phyloP scores from a whole-genome alignment of 2,329 filamentous ascomycete species.

The Colletotrichum cereale region DNA sequence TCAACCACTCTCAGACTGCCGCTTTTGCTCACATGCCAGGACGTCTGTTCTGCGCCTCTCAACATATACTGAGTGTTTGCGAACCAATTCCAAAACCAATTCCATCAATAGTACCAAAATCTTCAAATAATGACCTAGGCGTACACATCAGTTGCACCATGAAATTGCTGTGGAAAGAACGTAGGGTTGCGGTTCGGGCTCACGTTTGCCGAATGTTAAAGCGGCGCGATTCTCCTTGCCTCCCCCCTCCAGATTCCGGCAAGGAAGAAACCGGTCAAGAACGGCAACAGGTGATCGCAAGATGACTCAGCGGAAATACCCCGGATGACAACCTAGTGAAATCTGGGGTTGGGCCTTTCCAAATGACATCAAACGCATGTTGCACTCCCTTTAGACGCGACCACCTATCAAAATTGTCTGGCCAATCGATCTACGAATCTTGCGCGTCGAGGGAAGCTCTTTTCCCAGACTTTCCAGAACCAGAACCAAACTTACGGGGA shows the following conservation, averaged over 20 bases:
- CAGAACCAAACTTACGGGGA: not conserved
- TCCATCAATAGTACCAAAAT: not conserved
- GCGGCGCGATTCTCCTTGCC: not conserved
- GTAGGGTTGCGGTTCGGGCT: not conserved
- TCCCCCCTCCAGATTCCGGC: not conserved
- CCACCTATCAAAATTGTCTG: constrained; percentile 4
- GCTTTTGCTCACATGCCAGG: not conserved
- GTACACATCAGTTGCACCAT: not conserved
- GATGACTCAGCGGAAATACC: constrained; percentile 25
- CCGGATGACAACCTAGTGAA: not conserved
- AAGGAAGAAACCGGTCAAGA: not conserved
- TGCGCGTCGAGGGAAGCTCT: not conserved
- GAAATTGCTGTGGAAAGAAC: not conserved
- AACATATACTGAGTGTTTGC: constrained; percentile 4
- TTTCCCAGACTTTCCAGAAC: not conserved
- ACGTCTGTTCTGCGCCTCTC: not conserved
- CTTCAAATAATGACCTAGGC: not conserved
- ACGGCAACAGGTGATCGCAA: not conserved
- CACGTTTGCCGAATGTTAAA: not conserved
- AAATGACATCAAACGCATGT: constrained; percentile 20
- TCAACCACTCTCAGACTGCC: constrained; percentile 6
- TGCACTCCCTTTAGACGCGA: constrained; percentile 10
- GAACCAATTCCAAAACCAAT: too few relatives aligned
- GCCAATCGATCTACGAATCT: not conserved
- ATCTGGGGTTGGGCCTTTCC: constrained; percentile 9